Base-by-base conservation (phyloP, 129 eudicot species). In the Rutidosis leptorrhynchoides region DNA sequence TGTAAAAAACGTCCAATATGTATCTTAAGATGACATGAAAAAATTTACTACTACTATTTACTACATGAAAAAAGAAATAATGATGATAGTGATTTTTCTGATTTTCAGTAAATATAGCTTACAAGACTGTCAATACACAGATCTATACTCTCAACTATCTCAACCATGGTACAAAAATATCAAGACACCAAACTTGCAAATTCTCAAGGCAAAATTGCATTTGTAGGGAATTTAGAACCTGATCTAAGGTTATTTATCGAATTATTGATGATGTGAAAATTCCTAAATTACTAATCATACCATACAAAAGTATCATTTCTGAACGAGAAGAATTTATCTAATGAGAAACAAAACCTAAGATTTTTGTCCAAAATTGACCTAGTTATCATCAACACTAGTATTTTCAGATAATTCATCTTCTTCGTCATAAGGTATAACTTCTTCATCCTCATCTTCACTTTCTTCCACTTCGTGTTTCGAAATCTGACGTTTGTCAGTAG, bases 371-470 rank as follows among this genome's bases (percentile, higher is more conserved):
- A 43, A 74, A 67, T 56, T 49, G 61, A 54, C 67, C 81, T 85
- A 85, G 59, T 83, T 82, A 65, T 81, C 80, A 58, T 87, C 78
- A 6, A 78, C 95, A 46, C 82, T 83, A 46, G 75, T 57, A 53
- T 74, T 78, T 63, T 82, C 70, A 37, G 95, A 83, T 58, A 80
- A 86, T 29, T 83, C 97, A 17, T 76, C 81, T 61, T 84, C 95
- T 24, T 85, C 84, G 16, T 88, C 90, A 58, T 83, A 87, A 75
- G 83, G 76, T 67, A 79, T 76, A 33, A 87, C 97, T 64, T 87
- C 97, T 64, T 84, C 89, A 64, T 84, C 95, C 42, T 85, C 96
- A 63, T 80, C 89, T 64, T 90, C 97, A 66, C 71, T 83, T 74
- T 83, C 94, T 46, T 77, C 69, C 46, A 69, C 81, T 56, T 80